Evolutionary conservation across 768 basidiomycete genomes (phyloP).

Genomic region (Pleurotus giganteus): DNA sequence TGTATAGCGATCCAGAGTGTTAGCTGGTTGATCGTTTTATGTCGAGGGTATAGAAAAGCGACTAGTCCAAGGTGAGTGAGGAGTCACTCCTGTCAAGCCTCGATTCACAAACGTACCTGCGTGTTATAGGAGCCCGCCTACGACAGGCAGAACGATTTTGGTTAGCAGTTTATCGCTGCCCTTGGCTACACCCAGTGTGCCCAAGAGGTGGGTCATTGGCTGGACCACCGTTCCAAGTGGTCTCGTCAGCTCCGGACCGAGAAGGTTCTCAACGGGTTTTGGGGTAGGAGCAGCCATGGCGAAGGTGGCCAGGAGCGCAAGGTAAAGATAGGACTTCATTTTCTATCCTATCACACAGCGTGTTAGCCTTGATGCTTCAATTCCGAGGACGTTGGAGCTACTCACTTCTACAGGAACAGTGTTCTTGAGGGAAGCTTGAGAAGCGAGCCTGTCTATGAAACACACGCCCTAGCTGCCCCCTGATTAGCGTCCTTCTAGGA

Average conservation of each 20-base stretch:
- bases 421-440: not conserved
- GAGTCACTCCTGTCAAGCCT: not conserved
- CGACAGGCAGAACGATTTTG: not conserved
- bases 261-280: not conserved
- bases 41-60: no score
- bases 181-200: not conserved
- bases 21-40: no score
- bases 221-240: not conserved
- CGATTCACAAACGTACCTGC: not conserved
- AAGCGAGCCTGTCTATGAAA: slow-evolving; percentile 1
- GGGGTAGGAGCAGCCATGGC: not conserved
- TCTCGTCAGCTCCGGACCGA: not conserved
- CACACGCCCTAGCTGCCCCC: slow-evolving; percentile 1
- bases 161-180: not conserved
- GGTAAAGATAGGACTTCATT: not conserved
- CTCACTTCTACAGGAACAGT: not conserved
- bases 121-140: not conserved
- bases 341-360: not conserved
- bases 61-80: not conserved
- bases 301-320: not conserved
- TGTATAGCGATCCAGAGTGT: no score
- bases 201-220: not conserved
- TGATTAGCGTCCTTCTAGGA: not conserved
- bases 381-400: not conserved
- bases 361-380: not conserved